A percentile compares a stretch with the other conserved stretches of the same genome.
phyloP scores from a whole-genome alignment of 805 yeast species.

The Suhomyces sp. region DNA sequence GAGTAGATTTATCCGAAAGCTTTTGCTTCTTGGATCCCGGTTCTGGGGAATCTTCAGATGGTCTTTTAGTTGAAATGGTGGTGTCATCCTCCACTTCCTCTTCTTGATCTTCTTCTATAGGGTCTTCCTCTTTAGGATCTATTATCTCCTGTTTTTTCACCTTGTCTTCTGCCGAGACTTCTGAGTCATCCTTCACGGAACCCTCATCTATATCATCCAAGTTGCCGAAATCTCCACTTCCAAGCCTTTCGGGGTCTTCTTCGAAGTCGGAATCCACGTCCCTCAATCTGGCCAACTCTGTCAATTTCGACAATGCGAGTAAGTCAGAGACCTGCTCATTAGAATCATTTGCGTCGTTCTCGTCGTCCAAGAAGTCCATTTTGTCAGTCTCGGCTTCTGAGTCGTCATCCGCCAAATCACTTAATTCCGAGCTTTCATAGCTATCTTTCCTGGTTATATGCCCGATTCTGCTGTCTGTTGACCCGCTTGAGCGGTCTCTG shows the following conservation, averaged over 20 bases:
- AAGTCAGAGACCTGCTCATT: slow-evolving; percentile 34
- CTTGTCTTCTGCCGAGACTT: slow-evolving; percentile 1
- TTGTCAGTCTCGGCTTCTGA: slow-evolving; percentile 93
- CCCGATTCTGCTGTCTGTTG: slow-evolving; percentile 8
- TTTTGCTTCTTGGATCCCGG: too few relatives aligned
- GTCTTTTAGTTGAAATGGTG: too few relatives aligned
- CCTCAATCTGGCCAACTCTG: slow-evolving; percentile 40
- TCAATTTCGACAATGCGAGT: slow-evolving; percentile 40
- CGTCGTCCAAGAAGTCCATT: slow-evolving; percentile 57
- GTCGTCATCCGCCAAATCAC: slow-evolving; percentile 57
- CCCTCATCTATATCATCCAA: not conserved
- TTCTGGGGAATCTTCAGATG: too few relatives aligned
- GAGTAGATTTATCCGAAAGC: too few relatives aligned
- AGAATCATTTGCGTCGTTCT: slow-evolving; percentile 17
- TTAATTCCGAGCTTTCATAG: slow-evolving; percentile 43
- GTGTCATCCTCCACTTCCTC: too few relatives aligned
- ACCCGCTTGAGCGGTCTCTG: slow-evolving; percentile 7
- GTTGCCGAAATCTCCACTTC: not conserved
- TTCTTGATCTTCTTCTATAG: too few relatives aligned
- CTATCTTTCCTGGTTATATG: slow-evolving; percentile 16
- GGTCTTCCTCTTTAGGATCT: slow-evolving; percentile 45
- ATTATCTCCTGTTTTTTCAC: slow-evolving; percentile 33
- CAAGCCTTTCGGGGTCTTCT: slow-evolving; percentile 6
- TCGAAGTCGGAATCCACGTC: slow-evolving; percentile 36
- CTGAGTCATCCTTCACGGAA: not conserved